A percentile compares a stretch with the other conserved stretches of the same genome.
phyloP scores from a whole-genome alignment of 2,329 filamentous ascomycete genomes.

The Ambrosiella cleistominuta region DNA sequence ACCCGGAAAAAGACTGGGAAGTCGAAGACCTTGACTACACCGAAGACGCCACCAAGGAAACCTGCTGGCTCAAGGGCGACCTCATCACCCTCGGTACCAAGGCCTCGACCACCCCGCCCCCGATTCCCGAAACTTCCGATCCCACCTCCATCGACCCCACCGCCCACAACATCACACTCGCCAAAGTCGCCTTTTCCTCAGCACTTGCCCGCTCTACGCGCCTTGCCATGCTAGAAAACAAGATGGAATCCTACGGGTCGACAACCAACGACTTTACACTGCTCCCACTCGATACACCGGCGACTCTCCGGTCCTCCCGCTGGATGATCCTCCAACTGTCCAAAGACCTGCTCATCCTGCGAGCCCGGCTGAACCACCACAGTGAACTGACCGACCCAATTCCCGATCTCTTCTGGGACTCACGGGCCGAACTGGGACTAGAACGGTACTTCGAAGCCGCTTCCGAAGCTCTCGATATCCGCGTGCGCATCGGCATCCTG shows the following conservation, averaged over 20 bases:
- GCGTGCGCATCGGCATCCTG: conserved; percentile 71
- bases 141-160: conserved; percentile 24
- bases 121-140: not conserved
- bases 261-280: conserved; percentile 69
- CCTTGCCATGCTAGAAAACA: conserved; percentile 73
- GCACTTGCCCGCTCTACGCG: conserved; percentile 86
- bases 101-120: conserved; percentile 20
- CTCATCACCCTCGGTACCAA: conserved; percentile 78
- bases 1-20: conserved; percentile 52
- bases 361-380: conserved; percentile 89
- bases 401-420: conserved; percentile 95
- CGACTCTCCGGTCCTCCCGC: conserved; percentile 30
- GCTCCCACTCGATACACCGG: conserved; percentile 47
- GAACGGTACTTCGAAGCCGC: conserved; percentile 94
- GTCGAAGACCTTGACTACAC: conserved; percentile 80
- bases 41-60: conserved; percentile 54
- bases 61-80: conserved; percentile 67
- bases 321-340: conserved; percentile 83
- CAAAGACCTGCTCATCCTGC: conserved; percentile 72
- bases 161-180: conserved; percentile 46
- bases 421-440: conserved; percentile 67
- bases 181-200: conserved; percentile 92
- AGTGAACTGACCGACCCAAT: conserved; percentile 89
- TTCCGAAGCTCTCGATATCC: conserved; percentile 75
- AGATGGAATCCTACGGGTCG: conserved; percentile 69